Base-by-base conservation (phyloP, 495 filamentous ascomycete species). In the Neurospora hispaniola region DNA sequence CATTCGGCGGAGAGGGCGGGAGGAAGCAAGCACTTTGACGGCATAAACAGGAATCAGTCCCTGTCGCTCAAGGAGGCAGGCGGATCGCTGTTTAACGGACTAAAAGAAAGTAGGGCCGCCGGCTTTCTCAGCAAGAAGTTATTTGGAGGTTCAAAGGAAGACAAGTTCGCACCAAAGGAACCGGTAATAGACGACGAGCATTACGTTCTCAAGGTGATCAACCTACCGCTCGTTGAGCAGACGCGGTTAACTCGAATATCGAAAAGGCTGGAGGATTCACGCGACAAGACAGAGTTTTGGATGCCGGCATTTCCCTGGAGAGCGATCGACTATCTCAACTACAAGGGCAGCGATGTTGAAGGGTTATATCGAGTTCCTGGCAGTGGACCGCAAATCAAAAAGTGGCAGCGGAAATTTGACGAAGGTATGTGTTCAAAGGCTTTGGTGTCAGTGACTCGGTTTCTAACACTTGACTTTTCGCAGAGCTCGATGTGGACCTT, bases 211-310 rank as follows among this genome's bases (percentile, higher is more conserved):
- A 90, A 89, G 68, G 87, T 94, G 62, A 93, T 97, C 78, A 94
- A 93, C 75, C 81, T 91, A 18, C 92, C 93, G 1, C 84, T 97
- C 39, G 85, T 95, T 46, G 89, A 96, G 74, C 94, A 97, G 80
- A 93, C 94, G 6, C 86, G 94, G n/a, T 82, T 88, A 69, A 97
- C 94, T 1, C 86, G 94, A 43, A 97, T 97, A 76, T 93, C 93
- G 4, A 94, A 93, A 81, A 88, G 90, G 70, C 83, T 97, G 18
- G 92, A 94, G 77, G 88, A 91, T 71, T 96, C 92, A 18, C 85
- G 89, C 62, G 94, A 97, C 77, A 97, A 97, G 86, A 97, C 94
- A 1, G 94, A 97, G 77, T 97, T 94, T 78, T 97, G 94, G 94
- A 96, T 97, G 93, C 94, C 94, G 1, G 92, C 93, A 20, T 89